Percentiles rank a stretch among this genome's conserved stretches.
Conservation (phyloP, 2,329 filamentous ascomycete genomes). For the Trichocomaceae sp. region DNA sequence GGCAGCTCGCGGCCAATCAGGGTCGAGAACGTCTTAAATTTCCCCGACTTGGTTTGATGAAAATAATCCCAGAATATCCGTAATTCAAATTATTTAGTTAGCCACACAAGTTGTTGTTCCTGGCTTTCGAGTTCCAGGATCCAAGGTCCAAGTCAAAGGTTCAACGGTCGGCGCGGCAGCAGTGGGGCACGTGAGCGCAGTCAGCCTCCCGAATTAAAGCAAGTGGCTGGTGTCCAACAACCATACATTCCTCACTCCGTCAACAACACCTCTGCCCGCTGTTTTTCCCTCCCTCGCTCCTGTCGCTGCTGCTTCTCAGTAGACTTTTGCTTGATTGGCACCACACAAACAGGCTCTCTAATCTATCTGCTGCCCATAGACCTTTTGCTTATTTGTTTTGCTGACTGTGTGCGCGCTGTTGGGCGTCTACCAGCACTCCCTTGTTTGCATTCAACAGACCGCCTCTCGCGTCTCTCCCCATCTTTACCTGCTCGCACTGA, state of each 20-base stretch:
- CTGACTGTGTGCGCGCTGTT: background rate
- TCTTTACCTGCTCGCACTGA: background rate
- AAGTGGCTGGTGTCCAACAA: conserved; percentile 12
- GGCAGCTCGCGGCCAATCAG: background rate
- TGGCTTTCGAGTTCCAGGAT: too few species aligned
- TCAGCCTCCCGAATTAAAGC: conserved; percentile 13
- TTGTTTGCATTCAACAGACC: conserved; percentile 7
- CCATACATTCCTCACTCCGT: conserved; percentile 3
- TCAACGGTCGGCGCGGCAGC: background rate
- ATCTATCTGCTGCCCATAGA: background rate
- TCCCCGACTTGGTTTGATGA: too few species aligned
- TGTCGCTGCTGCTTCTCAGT: background rate
- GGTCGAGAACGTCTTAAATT: background rate
- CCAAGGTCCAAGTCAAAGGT: too few species aligned
- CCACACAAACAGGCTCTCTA: too few species aligned
- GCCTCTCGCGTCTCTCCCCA: background rate
- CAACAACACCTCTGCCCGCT: conserved; percentile 1
- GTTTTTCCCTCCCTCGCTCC: background rate
- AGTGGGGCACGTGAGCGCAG: background rate
- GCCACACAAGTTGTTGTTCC: too few species aligned
- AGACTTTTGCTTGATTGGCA: background rate
- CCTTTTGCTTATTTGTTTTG: background rate
- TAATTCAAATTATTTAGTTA: too few species aligned
- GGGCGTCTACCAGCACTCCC: conserved; percentile 4
- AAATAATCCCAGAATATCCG: too few species aligned